Base-by-base conservation (phyloP, 108 stramenopile genomes). In the Cylindrotheca closterium region DNA sequence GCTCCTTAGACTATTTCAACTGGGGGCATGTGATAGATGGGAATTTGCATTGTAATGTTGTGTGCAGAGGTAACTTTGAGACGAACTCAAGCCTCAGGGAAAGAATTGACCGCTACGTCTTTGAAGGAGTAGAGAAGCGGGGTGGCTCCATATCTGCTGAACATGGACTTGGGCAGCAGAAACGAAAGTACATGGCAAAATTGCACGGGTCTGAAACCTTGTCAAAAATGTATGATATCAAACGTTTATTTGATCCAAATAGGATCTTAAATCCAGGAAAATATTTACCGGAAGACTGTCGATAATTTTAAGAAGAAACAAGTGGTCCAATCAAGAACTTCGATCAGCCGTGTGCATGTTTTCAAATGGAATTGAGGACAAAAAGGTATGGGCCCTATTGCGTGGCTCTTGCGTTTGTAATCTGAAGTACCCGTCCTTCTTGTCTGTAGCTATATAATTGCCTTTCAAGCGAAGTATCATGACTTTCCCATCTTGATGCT, bases 131-230 rank as follows among this genome's bases (percentile, higher is more conserved):
- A 7, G 31, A 82, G 49, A 55, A 61, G 47, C 64, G 79, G 15
- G 76, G 81, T n/a, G 98, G 98, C n/a, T 96, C 95, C 55, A 94
- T 99, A 26, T 95, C 93, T 24, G 99, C 99, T 5, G 99, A 99
- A 77, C 99, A 99, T 76, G 99, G 99, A 34, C 67, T 99, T 45
- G 98, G 98, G 22, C 93, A 96, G 79, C 77, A 81, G 63, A 99
- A 99, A 68, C 64, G 80, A 54, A 66, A 45, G 65, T 80, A 50
- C 55, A 75, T 65, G 79, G 45, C 64, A 4, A 60, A 47, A 49
- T 60, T 62, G 49, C 87, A 87, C 49, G 74, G 72, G 32, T 31
- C 55, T 19, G 50, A 57, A 22, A 75, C 71, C 4, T 56, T 93
- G 59, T 60, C 69, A 21, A 54, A 75, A 0, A 93, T 93, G 92